Evolutionary conservation across 169 alveolate species (phyloP), one percentile per base, ranked within the genome.

Genomic region (Eimeria zaria): DNA sequence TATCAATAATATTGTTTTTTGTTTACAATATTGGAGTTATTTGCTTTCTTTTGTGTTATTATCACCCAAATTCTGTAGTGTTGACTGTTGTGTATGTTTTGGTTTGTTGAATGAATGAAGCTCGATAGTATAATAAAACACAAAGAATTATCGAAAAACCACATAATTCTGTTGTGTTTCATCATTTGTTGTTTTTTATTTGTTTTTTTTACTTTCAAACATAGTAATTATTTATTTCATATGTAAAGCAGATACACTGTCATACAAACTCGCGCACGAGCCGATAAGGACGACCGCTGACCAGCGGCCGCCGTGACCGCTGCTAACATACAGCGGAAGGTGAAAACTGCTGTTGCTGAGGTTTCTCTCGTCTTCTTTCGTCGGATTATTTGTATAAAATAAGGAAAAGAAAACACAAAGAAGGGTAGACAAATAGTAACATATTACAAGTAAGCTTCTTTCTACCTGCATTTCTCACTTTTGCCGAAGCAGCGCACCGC

Each of bases 301-400:
- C 80, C 80, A 69, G 80, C 80, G 80, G 80, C 80, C 80, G 51
- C 80, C 80, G 30, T 33, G 80, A n/a, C 51, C 51, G 51, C 51
- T 60, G 46, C 6, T 16, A 33, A 69, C 80, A 69, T 12, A 11
- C 80, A 69, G 80, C 46, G 80, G 11, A n/a, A 69, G 80, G 24
- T 51, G n/a, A 8, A 5, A 69, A 33, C 51, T 33, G 80, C 51
- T 69, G 80, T 51, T 33, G 30, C 48, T 33, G 46, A 7, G 80
- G n/a, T 12, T 69, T 12, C 36, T 33, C n/a, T 69, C 12, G 9
- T 2, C 27, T 36, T 33, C 51, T 69, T 16, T 6, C n/a, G 5
- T 11, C 80, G 2, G n/a, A 69, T 69, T 33, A 69, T 33, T 36
- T 36, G 48, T 69, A n/a, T 8, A 14, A 69, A 69, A 7, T 69